These are phyloP conservation scores for Metschnikowia koreensis DNA, from an alignment of 805 yeast species.

Conservation along the genomic window DNA sequence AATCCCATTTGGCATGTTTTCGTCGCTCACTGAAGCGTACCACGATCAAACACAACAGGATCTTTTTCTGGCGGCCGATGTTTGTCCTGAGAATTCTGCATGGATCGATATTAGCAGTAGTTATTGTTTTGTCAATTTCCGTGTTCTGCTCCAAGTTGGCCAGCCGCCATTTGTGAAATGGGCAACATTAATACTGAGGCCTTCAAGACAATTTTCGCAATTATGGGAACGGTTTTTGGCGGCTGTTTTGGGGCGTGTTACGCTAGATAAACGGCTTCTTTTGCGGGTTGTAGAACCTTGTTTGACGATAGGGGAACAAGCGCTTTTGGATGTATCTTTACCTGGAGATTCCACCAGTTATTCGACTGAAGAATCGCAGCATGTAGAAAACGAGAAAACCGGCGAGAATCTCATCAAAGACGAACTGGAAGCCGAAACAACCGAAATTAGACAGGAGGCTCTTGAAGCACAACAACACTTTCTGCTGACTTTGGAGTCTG, in stretches of 20 bases:
- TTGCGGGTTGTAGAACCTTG: neutral
- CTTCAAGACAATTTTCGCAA: neutral
- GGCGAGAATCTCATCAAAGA: neutral
- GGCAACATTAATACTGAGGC: neutral
- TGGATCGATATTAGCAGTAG: slow-evolving; percentile 12
- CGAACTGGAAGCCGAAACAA: neutral
- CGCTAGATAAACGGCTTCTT: neutral
- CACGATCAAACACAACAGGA: neutral
- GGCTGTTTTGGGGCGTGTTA: neutral
- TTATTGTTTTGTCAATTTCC: slow-evolving; percentile 10
- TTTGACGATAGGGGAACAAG: neutral
- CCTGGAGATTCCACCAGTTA: slow-evolving; percentile 7
- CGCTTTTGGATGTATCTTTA: neutral
- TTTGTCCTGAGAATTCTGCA: neutral
- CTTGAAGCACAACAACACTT: neutral
- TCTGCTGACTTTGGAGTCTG: neutral
- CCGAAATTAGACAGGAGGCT: neutral
- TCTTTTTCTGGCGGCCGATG: slow-evolving; percentile 11
- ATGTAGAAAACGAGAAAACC: neutral
- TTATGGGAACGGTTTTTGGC: slow-evolving; percentile 6
- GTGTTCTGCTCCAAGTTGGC: slow-evolving; percentile 1
- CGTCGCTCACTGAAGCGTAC: slow-evolving; percentile 7
- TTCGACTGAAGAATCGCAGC: slow-evolving; percentile 7
- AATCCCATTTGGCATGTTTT: slow-evolving; percentile 1
- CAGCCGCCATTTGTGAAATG: neutral